Conservation (phyloP, 1,284 basidiomycete genomes). For the Psilocybe mexicana region DNA sequence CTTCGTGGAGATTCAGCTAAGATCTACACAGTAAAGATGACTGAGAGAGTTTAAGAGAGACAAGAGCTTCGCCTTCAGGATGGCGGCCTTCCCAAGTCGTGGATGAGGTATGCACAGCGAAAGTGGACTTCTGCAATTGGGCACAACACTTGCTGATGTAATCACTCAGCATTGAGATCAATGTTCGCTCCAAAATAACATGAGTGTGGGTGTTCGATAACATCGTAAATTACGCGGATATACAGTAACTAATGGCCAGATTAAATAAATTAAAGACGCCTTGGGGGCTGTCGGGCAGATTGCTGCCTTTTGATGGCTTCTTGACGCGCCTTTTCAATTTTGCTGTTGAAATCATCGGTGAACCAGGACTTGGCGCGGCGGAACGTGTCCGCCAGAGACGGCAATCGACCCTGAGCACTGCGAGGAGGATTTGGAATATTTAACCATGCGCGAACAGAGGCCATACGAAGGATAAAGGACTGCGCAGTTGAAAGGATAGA, state of each 20-base stretch:
- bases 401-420: slow-evolving; percentile 30
- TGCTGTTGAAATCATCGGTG: slow-evolving; percentile 25
- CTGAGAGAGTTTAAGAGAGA: not conserved
- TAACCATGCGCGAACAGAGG: slow-evolving; percentile 46
- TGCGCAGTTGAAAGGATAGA: slow-evolving; percentile 46
- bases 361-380: slow-evolving; percentile 22
- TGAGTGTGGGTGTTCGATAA: not conserved
- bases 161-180: not conserved
- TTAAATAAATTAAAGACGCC: slow-evolving; percentile 2
- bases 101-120: not conserved
- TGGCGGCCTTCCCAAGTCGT: not conserved
- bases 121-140: not conserved
- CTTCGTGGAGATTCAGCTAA: slow-evolving; percentile 18
- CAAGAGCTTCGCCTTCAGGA: not conserved
- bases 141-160: slow-evolving; percentile 4
- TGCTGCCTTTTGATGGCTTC: slow-evolving; percentile 12
- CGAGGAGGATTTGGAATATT: slow-evolving; percentile 46
- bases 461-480: slow-evolving; percentile 46
- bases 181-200: not conserved
- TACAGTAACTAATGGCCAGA: not conserved
- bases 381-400: slow-evolving; percentile 26
- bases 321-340: slow-evolving; percentile 23
- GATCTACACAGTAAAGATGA: slow-evolving; percentile 15
- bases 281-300: slow-evolving; percentile 5
- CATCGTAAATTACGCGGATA: not conserved